Conservation (phyloP, 2,329 filamentous ascomycete genomes). For the Colletotrichum zoysiae region DNA sequence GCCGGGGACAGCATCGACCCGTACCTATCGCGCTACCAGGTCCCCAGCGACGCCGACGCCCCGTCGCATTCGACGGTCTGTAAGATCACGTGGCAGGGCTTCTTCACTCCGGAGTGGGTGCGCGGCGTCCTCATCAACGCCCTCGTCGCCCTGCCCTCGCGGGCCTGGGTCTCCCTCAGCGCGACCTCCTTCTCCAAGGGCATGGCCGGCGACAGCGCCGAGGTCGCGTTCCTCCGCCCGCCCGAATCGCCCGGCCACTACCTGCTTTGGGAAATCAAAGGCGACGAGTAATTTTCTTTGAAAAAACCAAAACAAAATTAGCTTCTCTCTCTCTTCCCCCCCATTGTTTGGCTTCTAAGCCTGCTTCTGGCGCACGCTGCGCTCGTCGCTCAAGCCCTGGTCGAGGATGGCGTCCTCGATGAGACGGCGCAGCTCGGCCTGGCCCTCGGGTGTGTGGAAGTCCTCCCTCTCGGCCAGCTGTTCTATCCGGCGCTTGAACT, state of each 20-base stretch:
- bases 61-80: conserved; percentile 54
- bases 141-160: conserved; percentile 57
- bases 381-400: conserved; percentile 71
- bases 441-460: conserved; percentile 84
- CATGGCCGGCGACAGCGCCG: conserved; percentile 58
- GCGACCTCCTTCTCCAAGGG: conserved; percentile 64
- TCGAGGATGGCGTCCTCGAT: conserved; percentile 84
- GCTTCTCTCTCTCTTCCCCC: neutral
- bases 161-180: conserved; percentile 68
- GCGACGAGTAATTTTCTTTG: conserved; percentile 49
- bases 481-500: conserved; percentile 88
- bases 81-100: conserved; percentile 70
- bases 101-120: conserved; percentile 67
- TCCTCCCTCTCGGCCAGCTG: conserved; percentile 87
- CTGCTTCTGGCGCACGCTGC: conserved; percentile 73
- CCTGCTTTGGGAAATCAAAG: conserved; percentile 70
- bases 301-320: no score
- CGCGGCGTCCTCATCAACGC: conserved; percentile 61
- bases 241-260: conserved; percentile 64
- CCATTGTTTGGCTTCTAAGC: conserved; percentile 55
- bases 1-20: conserved; percentile 72
- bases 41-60: conserved; percentile 57
- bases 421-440: conserved; percentile 81
- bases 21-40: conserved; percentile 76
- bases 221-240: conserved; percentile 67